Percentiles rank a stretch among this genome's conserved stretches.
Conservation (phyloP, 1,284 basidiomycete species). For the Waitea zeae region DNA sequence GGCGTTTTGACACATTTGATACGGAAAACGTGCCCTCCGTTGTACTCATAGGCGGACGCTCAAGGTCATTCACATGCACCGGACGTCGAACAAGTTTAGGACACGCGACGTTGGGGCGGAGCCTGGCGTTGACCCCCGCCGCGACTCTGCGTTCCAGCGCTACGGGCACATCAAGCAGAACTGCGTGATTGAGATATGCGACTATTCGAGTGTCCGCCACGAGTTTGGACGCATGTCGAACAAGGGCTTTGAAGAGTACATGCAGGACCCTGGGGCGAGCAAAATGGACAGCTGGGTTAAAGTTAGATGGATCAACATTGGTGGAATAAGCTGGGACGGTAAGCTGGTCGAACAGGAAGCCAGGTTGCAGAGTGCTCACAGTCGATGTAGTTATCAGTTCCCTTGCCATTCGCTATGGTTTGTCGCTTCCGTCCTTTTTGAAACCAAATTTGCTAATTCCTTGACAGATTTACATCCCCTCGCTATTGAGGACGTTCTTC, state of each 20-base stretch:
- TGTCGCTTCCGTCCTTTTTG: constrained; percentile 3
- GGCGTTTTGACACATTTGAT: too few relatives aligned
- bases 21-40: too few relatives aligned
- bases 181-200: constrained; percentile 11
- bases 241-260: constrained; percentile 29
- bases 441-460: constrained; percentile 1
- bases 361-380: too few relatives aligned
- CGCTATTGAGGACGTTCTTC: constrained; percentile 50
- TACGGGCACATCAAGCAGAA: constrained; percentile 10
- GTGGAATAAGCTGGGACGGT: constrained; percentile 59
- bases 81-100: constrained; percentile 6
- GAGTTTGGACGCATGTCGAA: constrained; percentile 32
- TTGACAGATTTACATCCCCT: constrained; percentile 45
- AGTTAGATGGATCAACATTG: constrained; percentile 49
- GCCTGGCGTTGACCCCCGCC: constrained; percentile 10
- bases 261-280: constrained; percentile 22
- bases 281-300: constrained; percentile 17
- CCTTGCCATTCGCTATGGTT: neutral
- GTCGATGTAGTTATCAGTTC: neutral
- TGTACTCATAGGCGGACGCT: too few relatives aligned
- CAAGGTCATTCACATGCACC: constrained; percentile 9
- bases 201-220: constrained; percentile 8
- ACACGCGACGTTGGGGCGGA: constrained; percentile 8
- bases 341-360: too few relatives aligned
- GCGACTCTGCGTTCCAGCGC: constrained; percentile 4